Conservation (phyloP, 768 basidiomycete species). For the Hydnum rufescens region DNA sequence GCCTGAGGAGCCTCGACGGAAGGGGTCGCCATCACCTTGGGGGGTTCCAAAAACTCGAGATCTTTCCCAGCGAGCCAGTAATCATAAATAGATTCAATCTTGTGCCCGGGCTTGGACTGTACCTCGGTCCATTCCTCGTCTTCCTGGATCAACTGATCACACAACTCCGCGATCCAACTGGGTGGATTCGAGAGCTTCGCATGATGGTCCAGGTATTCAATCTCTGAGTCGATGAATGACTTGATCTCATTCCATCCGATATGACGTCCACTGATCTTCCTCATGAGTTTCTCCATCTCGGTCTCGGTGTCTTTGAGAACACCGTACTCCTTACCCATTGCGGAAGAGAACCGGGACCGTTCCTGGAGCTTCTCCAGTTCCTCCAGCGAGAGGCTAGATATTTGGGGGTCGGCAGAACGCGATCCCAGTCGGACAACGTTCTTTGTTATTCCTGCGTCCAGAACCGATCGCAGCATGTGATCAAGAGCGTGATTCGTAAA, state of each 20-base stretch:
- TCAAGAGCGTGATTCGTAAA: conserved; percentile 71
- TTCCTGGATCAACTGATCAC: no score
- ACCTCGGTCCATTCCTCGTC: no score
- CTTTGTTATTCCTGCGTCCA: conserved; percentile 42
- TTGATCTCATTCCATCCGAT: background rate
- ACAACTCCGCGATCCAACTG: background rate
- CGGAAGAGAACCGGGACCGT: conserved; percentile 24
- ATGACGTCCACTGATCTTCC: conserved; percentile 16
- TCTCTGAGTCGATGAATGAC: conserved; percentile 17
- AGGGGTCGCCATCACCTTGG: no score
- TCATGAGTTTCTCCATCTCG: conserved; percentile 30
- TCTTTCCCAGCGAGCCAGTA: conserved; percentile 30
- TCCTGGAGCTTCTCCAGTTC: conserved; percentile 29
- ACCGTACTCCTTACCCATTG: conserved; percentile 19
- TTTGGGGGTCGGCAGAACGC: conserved; percentile 11
- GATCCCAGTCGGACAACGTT: conserved; percentile 50
- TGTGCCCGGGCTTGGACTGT: no score
- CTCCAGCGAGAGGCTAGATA: conserved; percentile 36
- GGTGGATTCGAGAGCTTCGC: background rate
- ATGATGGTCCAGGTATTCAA: conserved; percentile 23
- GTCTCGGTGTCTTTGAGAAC: conserved; percentile 28
- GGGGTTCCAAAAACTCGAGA: conserved; percentile 24
- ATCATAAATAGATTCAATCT: no score
- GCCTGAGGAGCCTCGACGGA: no score
- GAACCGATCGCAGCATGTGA: conserved; percentile 42